A percentile compares a stretch with the other conserved stretches of the same genome.
These are phyloP conservation scores for Colletotrichum chlorophyti DNA, from an alignment of 2,329 filamentous ascomycete genomes.

Conservation along the genomic window DNA sequence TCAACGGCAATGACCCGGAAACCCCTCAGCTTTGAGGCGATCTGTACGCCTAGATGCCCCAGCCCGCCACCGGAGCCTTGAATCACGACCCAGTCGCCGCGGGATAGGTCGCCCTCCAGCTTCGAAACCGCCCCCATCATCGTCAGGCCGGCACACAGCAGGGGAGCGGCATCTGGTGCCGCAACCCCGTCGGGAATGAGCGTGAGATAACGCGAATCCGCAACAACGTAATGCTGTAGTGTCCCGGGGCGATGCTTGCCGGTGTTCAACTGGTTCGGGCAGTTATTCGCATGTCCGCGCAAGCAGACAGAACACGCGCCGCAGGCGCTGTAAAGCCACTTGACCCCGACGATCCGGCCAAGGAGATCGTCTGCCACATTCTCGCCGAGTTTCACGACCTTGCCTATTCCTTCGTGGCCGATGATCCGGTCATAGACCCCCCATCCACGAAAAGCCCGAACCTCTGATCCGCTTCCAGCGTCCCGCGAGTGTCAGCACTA, in stretches of 20 bases:
- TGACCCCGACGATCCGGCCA: constrained; percentile 47
- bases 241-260: constrained; percentile 43
- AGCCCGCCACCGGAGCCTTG: constrained; percentile 40
- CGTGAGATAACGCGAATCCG: constrained; percentile 37
- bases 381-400: constrained; percentile 37
- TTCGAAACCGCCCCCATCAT: constrained; percentile 38
- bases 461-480: constrained; percentile 37
- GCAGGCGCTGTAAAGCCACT: constrained; percentile 52
- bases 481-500: neutral
- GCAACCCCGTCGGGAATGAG: constrained; percentile 32
- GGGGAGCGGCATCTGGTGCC: constrained; percentile 34
- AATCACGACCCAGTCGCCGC: constrained; percentile 39
- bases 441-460: constrained; percentile 38
- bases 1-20: constrained; percentile 39
- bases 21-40: constrained; percentile 31
- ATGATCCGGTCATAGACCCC: constrained; percentile 35
- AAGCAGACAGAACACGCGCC: constrained; percentile 43
- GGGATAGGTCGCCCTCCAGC: neutral
- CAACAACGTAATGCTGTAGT: constrained; percentile 39
- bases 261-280: constrained; percentile 47
- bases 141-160: constrained; percentile 41
- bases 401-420: constrained; percentile 41
- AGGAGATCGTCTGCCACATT: constrained; percentile 36
- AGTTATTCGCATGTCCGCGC: constrained; percentile 45
- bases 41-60: constrained; percentile 42